Evolutionary conservation across 169 alveolate species (phyloP).

Genomic region (Plasmodium yoelii): DNA sequence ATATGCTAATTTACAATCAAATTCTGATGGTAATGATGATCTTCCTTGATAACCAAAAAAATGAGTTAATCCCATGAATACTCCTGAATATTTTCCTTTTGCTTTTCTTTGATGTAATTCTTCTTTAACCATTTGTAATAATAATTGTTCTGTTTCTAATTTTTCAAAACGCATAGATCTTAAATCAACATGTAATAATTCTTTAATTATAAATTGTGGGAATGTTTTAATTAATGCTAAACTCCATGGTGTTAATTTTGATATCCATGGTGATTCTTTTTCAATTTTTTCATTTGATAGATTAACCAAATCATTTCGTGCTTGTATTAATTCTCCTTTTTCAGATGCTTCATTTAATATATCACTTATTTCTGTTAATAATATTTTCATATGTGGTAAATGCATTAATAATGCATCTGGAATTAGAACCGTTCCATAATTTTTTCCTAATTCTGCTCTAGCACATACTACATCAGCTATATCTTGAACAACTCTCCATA

Average conservation of each 20-base stretch:
- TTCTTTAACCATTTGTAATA: constrained; percentile 94
- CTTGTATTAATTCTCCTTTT: constrained; percentile 75
- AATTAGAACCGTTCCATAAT: constrained; percentile 96
- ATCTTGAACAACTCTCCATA: constrained; percentile 94
- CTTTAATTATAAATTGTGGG: constrained; percentile 95
- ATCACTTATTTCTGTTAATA: constrained; percentile 92
- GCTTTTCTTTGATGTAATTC: constrained; percentile 93
- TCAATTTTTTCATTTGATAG: constrained; percentile 23
- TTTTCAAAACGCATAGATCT: constrained; percentile 82
- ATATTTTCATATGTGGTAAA: constrained; percentile 93
- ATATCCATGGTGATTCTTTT: constrained; percentile 79
- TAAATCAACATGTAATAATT: constrained; percentile 89
- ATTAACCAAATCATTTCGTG: constrained; percentile 73
- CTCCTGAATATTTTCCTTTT: constrained; percentile 92
- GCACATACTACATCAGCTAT: constrained; percentile 96
- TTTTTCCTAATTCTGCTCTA: constrained; percentile 94
- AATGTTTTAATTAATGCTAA: constrained; percentile 92
- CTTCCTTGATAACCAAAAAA: constrained; percentile 99
- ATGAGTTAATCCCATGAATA: constrained; percentile 96
- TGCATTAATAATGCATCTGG: constrained; percentile 98
- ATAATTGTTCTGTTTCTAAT: constrained; percentile 95
- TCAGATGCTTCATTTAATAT: constrained; percentile 85
- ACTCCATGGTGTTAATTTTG: constrained; percentile 94
- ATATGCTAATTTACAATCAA: constrained; percentile 95
- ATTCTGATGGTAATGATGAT: constrained; percentile 97